A percentile compares a stretch with the other conserved stretches of the same genome.
Conservation (phyloP, 1,284 basidiomycete genomes). For the Taiwanofungus camphoratus region DNA sequence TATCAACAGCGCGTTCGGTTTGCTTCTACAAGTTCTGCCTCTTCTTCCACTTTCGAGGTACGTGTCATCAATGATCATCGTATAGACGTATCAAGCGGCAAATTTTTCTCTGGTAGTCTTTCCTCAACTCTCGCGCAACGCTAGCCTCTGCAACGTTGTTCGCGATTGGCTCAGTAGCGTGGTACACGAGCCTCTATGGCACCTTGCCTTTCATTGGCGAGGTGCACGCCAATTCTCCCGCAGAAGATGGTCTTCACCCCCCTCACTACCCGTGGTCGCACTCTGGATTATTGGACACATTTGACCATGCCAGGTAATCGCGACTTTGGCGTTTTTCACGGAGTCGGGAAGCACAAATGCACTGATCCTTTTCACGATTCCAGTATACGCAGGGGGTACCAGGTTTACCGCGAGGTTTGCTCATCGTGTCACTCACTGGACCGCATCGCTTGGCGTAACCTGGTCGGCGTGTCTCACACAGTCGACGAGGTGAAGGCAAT, state of each 20-base stretch:
- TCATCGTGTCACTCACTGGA: slow-evolving; percentile 98
- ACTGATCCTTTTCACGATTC: slow-evolving; percentile 6
- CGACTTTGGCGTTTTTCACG: slow-evolving; percentile 5
- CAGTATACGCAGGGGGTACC: slow-evolving; percentile 97
- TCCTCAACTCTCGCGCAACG: slow-evolving; percentile 71
- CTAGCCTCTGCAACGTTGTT: slow-evolving; percentile 74
- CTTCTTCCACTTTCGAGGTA: slow-evolving; percentile 59
- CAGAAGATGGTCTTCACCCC: slow-evolving; percentile 94
- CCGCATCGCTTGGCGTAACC: slow-evolving; percentile 99
- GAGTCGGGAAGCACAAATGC: too few species aligned
- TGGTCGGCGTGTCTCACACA: slow-evolving; percentile 97
- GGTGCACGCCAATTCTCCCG: slow-evolving; percentile 85
- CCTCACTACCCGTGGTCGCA: slow-evolving; percentile 89
- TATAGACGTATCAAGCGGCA: not conserved
- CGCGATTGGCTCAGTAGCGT: slow-evolving; percentile 86
- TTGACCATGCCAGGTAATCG: slow-evolving; percentile 87
- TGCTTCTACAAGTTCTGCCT: slow-evolving; percentile 52
- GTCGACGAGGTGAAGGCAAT: slow-evolving; percentile 88
- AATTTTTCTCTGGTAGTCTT: slow-evolving; percentile 28
- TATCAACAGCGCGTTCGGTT: slow-evolving; percentile 52
- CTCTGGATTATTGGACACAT: slow-evolving; percentile 83
- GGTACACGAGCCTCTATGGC: slow-evolving; percentile 96
- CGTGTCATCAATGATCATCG: slow-evolving; percentile 12
- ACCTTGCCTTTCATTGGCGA: slow-evolving; percentile 81
- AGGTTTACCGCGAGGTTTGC: slow-evolving; percentile 99